Evolutionary conservation across 208 protist genomes (phyloP), one percentile per base, ranked within the genome.

Genomic region (Endotrypanum monterogeii): DNA sequence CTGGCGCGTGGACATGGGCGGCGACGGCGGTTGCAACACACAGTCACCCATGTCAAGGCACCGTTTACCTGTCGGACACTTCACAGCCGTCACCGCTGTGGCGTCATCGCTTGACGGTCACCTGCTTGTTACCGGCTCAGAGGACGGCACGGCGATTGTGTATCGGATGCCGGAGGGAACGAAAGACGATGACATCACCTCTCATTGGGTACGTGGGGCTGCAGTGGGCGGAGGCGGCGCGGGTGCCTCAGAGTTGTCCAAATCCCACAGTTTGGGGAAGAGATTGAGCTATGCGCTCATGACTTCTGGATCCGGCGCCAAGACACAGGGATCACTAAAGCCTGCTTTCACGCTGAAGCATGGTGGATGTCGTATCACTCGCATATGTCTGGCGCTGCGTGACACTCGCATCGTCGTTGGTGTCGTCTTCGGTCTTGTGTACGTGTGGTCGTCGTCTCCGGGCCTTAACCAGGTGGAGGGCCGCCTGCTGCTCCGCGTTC

Each of bases 321-420:
- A 12, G 57, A 41, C 60, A 20, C 55, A 46, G 23, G 48, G 58
- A 18, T 30, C 70, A n/a, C 67, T 76, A 73, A 73, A 32, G 44
- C 46, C 67, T 14, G 62, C 61, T 18, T 71, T 96, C 62, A 61
- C 65, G 18, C 83, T 96, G 44, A 66, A 67, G 7, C 91, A 96
- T 72, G 82, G 89, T 52, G 81, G 80, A 35, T 46, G 74, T 32
- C 87, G 89, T 35, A 83, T 96, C 41, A 87, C 81, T 0, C 77
- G 70, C 48, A 73, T 92, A 14, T 16, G 35, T 20, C 83, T 94
- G 58, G 89, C 76, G 2, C 37, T 94, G 58, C 41, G 73, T 8
- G 86, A 94, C 79, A 92, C 76, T 0, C 83, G 84, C 23, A 88
- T 96, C 57, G 52, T 96, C 4, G 86, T 85, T 14, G 91, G 91